These are phyloP conservation scores for Serendipita sp. DNA, from an alignment of 768 basidiomycete species.

Conservation along the genomic window DNA sequence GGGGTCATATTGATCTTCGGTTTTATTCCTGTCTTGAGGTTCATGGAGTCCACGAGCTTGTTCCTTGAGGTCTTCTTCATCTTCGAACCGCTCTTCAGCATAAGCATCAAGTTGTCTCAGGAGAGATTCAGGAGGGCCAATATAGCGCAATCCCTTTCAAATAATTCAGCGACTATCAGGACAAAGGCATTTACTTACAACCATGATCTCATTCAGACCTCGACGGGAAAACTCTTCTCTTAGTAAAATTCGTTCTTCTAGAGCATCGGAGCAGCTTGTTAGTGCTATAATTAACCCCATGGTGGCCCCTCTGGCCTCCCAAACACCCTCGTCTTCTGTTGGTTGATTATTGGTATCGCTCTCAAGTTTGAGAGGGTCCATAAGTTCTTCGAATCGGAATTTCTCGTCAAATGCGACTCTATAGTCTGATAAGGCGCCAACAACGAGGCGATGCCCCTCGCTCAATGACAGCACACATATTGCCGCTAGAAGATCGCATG, in stretches of 20 bases:
- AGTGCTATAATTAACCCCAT: slow-evolving; percentile 71
- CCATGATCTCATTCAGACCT: slow-evolving; percentile 69
- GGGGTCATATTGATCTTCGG: neutral
- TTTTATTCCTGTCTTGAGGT: neutral
- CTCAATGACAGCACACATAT: slow-evolving; percentile 56
- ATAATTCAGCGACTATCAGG: neutral
- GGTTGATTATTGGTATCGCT: slow-evolving; percentile 12
- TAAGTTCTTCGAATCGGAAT: slow-evolving; percentile 66
- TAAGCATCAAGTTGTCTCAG: slow-evolving; percentile 69
- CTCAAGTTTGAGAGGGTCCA: slow-evolving; percentile 41
- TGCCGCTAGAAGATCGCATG: slow-evolving; percentile 67
- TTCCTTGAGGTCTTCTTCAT: slow-evolving; percentile 71
- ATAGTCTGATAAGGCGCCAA: slow-evolving; percentile 69
- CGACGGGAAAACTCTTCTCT: slow-evolving; percentile 70
- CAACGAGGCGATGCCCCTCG: slow-evolving; percentile 57
- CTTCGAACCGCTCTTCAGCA: slow-evolving; percentile 77
- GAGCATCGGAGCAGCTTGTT: slow-evolving; percentile 50
- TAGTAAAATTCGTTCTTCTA: slow-evolving; percentile 64
- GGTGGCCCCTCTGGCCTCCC: slow-evolving; percentile 64
- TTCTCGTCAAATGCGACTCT: slow-evolving; percentile 49
- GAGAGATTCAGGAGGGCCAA: slow-evolving; percentile 59
- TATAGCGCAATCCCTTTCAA: slow-evolving; percentile 51
- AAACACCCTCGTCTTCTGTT: slow-evolving; percentile 45
- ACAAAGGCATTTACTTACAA: slow-evolving; percentile 34
- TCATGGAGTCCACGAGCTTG: slow-evolving; percentile 22